phyloP scores from a whole-genome alignment of 768 basidiomycete genomes.

The Phylloporus sp. region DNA sequence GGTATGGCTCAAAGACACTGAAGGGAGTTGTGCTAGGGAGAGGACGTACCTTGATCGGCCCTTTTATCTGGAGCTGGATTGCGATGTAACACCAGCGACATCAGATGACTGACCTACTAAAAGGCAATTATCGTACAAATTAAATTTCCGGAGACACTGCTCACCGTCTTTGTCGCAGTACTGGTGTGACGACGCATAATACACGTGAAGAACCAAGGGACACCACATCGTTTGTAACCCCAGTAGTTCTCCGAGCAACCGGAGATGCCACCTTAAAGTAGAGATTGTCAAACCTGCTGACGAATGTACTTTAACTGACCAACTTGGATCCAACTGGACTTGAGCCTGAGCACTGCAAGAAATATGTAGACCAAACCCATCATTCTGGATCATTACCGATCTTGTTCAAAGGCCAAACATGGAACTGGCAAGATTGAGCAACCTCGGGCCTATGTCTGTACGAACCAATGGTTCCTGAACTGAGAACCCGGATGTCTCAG shows the following conservation, averaged over 20 bases:
- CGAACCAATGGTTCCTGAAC: background rate
- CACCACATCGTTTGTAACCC: slow-evolving; percentile 23
- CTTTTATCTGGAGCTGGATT: slow-evolving; percentile 29
- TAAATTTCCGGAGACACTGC: slow-evolving; percentile 19
- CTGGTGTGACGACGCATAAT: slow-evolving; percentile 27
- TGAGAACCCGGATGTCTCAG: background rate
- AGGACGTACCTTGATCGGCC: slow-evolving; percentile 3
- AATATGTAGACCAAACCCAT: background rate
- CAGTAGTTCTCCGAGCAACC: slow-evolving; percentile 20
- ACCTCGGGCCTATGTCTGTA: background rate
- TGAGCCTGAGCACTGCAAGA: slow-evolving; percentile 11
- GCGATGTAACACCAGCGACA: slow-evolving; percentile 16
- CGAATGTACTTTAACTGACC: slow-evolving; percentile 14
- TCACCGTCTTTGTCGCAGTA: slow-evolving; percentile 29
- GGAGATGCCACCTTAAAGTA: slow-evolving; percentile 6
- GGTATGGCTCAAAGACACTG: slow-evolving; percentile 28
- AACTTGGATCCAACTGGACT: slow-evolving; percentile 17
- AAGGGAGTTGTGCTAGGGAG: slow-evolving; percentile 11
- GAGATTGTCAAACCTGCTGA: slow-evolving; percentile 22
- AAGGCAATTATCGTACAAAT: slow-evolving; percentile 26
- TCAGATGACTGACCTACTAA: slow-evolving; percentile 17
- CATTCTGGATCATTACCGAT: background rate
- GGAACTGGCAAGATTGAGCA: background rate
- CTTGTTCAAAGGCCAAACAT: background rate
- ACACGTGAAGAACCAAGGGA: slow-evolving; percentile 30